These are phyloP conservation scores for Fusarium napiforme DNA, from an alignment of 2,329 filamentous ascomycete species.

Conservation along the genomic window DNA sequence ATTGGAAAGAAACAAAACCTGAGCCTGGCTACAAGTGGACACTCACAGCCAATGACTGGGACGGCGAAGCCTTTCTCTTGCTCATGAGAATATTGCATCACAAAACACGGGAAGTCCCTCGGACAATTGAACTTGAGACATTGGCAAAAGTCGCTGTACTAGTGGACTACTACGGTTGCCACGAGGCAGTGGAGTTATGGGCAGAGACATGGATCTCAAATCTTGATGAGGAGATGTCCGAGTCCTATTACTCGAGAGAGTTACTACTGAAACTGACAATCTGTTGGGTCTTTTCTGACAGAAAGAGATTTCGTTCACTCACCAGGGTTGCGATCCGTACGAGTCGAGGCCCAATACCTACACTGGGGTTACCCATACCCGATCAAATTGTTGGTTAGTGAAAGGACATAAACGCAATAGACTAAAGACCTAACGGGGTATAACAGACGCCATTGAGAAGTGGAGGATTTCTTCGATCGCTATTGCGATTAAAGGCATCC, in stretches of 20 bases:
- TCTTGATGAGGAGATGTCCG: accelerated
- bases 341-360: not conserved
- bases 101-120: not conserved
- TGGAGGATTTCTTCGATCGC: accelerated
- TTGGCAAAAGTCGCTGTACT: not conserved
- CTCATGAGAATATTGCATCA: not conserved
- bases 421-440: accelerated
- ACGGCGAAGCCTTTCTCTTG: not conserved
- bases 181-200: not conserved
- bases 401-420: accelerated
- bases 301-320: accelerated
- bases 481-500: accelerated
- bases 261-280: not conserved
- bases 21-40: not conserved
- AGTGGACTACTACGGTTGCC: not conserved
- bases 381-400: not conserved
- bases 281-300: not conserved
- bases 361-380: not conserved
- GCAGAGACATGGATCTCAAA: not conserved
- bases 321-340: accelerated
- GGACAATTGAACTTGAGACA: accelerated
- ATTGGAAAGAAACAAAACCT: not conserved
- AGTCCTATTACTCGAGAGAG: not conserved
- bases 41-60: not conserved
- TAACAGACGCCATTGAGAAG: not conserved